phyloP scores from a whole-genome alignment of 805 yeast species.

The Ogataea corticis region DNA sequence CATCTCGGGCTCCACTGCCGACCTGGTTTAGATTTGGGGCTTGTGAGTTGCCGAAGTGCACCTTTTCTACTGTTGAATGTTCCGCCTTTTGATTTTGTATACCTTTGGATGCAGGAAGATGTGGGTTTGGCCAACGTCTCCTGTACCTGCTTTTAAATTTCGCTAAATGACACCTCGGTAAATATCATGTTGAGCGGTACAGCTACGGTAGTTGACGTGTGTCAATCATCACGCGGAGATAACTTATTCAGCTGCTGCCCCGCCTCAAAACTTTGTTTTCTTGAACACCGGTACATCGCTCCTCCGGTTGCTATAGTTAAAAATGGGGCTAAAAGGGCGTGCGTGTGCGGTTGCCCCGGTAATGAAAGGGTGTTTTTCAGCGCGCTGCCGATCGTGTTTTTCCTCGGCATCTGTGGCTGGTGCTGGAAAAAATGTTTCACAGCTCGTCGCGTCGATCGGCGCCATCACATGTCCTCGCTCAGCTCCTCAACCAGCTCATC shows the following conservation, averaged over 20 bases:
- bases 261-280: not conserved
- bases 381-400: not conserved
- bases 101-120: not conserved
- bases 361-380: not conserved
- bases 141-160: too few relatives aligned
- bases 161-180: conserved; percentile 2
- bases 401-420: not conserved
- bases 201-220: too few relatives aligned
- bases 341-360: conserved; percentile 3
- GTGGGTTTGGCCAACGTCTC: too few relatives aligned
- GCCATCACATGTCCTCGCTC: conserved; percentile 31
- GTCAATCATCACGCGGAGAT: too few relatives aligned
- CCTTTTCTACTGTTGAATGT: conserved; percentile 2
- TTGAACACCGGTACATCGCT: conserved; percentile 1
- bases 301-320: not conserved
- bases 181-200: not conserved
- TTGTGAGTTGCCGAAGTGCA: not conserved
- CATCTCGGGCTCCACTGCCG: conserved; percentile 50
- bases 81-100: not conserved
- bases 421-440: too few relatives aligned
- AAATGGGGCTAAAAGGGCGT: not conserved
- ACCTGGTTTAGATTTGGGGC: conserved; percentile 4
- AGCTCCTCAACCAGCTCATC: conserved; percentile 57
- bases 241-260: too few relatives aligned
- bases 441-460: conserved; percentile 4